These are phyloP conservation scores for Chloranthus sessilifolius DNA, from an alignment of 164 flowering plant species.

Conservation along the genomic window DNA sequence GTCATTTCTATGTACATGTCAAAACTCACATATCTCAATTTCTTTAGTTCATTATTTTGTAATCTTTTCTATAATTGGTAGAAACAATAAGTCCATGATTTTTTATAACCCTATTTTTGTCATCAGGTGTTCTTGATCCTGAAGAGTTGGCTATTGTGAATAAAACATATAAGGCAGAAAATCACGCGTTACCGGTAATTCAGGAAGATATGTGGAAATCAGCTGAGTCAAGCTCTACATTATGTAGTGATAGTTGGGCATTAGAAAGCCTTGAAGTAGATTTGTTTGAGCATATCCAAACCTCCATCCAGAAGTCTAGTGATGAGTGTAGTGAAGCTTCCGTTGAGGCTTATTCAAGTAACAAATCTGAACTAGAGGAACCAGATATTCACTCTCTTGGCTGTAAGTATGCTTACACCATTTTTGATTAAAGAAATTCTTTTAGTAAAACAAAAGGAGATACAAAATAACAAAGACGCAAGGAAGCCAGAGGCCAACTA, in stretches of 20 bases:
- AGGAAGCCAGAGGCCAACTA: too few species aligned
- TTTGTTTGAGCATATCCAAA: slow-evolving; percentile 68
- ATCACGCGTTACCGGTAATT: slow-evolving; percentile 51
- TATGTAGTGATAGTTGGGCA: slow-evolving; percentile 60
- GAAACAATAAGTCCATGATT: too few species aligned
- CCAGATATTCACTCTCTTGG: slow-evolving; percentile 13
- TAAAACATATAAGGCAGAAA: slow-evolving; percentile 37
- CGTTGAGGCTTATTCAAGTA: slow-evolving; percentile 15
- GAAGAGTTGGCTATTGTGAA: slow-evolving; percentile 82
- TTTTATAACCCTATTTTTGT: neutral
- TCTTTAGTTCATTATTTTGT: too few species aligned
- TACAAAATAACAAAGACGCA: too few species aligned
- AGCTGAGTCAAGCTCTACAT: slow-evolving; percentile 60
- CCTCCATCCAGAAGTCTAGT: slow-evolving; percentile 64
- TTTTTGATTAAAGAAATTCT: neutral
- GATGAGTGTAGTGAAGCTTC: slow-evolving; percentile 19
- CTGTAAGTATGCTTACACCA: slow-evolving; percentile 31
- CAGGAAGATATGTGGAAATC: slow-evolving; percentile 69
- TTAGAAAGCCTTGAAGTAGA: slow-evolving; percentile 66
- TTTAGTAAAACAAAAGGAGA: too few species aligned
- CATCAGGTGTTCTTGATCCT: slow-evolving; percentile 77
- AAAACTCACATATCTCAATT: too few species aligned
- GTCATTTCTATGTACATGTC: too few species aligned
- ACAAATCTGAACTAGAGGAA: slow-evolving; percentile 16
- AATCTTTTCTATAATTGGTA: too few species aligned